Evolutionary conservation across 2,329 filamentous ascomycete genomes (phyloP), one percentile per base, ranked within the genome.

Genomic region (Coniochaeta sp.): DNA sequence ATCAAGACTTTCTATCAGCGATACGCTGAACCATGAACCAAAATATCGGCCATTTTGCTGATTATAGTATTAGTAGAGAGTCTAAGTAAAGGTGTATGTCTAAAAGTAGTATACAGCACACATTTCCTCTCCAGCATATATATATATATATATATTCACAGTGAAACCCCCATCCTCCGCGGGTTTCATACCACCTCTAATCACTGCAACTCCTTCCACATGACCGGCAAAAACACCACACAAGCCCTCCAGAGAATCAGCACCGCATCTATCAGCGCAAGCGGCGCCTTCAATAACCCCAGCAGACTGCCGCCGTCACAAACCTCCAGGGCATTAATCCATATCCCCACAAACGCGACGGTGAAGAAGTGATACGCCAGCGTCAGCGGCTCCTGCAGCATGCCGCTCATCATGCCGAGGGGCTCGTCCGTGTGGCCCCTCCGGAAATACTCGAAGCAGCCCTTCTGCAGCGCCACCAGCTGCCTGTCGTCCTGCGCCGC

Each of bases 351-450:
- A 66, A 98, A 86, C 2, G 95, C 95, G 34, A 99, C 95, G 31
- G 87, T 85, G 77, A 97, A 99, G 78, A 99, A 99, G 75, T 99
- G 95, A 72, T 89, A 90, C 67, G 95, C 87, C 43, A 99, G 85
- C 43, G 92, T 82, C 58, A 87, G 74, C 0, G 95, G 95, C 59
- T 87, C 83, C 57, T 87, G 83, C 65, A 96, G 87, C 61, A 98
- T 82, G 16, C 92, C 95, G 0, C 85, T 91, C 9, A 99, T 80
- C 62, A 99, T 78, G 33, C 90, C 89, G 54, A 89, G 86, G 2
- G 95, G 95, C 36, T 89, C 91, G 64, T 90, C 85, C 24, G 91
- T 83, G 74, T 87, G 85, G 62, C 86, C 85, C 56, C 87, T 81
- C 71, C 91, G 81, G 78, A 99, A 99, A 76, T 99, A 99, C 33